phyloP scores from a whole-genome alignment of 2,329 filamentous ascomycete species.

The Ceratocystis albifundus region DNA sequence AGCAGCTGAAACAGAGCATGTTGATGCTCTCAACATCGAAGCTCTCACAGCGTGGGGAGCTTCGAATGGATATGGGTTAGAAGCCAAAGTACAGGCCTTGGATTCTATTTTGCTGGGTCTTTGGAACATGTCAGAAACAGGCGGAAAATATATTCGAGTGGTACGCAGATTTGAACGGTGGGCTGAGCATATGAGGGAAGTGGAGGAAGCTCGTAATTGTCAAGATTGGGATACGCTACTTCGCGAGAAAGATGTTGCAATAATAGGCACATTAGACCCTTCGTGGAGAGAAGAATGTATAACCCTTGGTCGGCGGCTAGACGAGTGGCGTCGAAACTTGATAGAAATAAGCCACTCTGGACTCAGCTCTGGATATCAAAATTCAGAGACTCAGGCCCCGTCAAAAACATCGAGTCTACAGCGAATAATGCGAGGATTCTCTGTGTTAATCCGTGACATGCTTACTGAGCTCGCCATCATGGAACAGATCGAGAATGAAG shows the following conservation, averaged over 20 bases:
- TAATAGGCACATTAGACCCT: conserved; percentile 45
- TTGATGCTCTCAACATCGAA: conserved; percentile 41
- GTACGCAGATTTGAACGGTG: conserved; percentile 50
- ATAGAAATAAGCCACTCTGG: conserved; percentile 33
- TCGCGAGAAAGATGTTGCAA: conserved; percentile 33
- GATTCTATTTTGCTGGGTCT: conserved; percentile 46
- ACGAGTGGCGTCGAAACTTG: conserved; percentile 42
- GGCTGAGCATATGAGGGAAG: conserved; percentile 39
- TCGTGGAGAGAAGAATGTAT: conserved; percentile 49
- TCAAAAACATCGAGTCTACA: conserved; percentile 33
- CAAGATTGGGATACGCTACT: conserved; percentile 31
- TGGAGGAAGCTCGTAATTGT: conserved; percentile 35
- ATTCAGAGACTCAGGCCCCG: neutral
- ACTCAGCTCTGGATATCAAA: conserved; percentile 22
- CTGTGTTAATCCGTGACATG: conserved; percentile 46
- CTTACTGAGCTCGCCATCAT: conserved; percentile 50
- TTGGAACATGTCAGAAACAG: conserved; percentile 45
- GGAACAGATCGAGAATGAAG: conserved; percentile 49
- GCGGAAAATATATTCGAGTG: conserved; percentile 45
- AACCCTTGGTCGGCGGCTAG: conserved; percentile 42
- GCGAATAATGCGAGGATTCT: conserved; percentile 39
- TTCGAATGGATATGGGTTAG: conserved; percentile 32
- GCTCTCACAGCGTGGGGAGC: conserved; percentile 43
- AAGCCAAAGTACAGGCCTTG: conserved; percentile 47
- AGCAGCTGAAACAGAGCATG: conserved; percentile 33